Base-by-base conservation (phyloP, 371 early-diverging fungal species). In the Rhizopus sp. region DNA sequence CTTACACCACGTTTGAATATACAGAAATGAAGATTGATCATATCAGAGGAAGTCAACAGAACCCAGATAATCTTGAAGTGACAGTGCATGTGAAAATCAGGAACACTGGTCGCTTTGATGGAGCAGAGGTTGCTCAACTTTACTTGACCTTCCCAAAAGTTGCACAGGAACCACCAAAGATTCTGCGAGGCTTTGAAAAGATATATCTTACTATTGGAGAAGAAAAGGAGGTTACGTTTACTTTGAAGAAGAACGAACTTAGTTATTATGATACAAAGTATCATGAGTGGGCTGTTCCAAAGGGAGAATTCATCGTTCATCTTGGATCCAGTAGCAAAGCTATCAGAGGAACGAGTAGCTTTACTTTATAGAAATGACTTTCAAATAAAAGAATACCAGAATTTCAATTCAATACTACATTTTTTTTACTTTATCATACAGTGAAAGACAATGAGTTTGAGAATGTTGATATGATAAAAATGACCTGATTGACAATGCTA, bases 1-100 rank as follows among this genome's bases (percentile, higher is more conserved):
- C 85, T 0, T 88, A 86, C 69, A 84, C 88, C n/a, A 64, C 46
- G 8, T 88, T 86, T 57, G 60, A 57, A 15, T 85, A 84, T 57
- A 58, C 58, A 1, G 37, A 72, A 15, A 39, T 77, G 4, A 13
- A 15, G 7, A 30, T 54, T 0, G 44, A 48, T 2, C 17, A 55
- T n/a, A 45, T 54, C 10, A 30, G 44, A 10, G 31, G 35, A 13
- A 35, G 47, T 32, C 15, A 50, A 47, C 9, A 55, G 8, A 51
- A 54, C 23, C 42, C 53, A 9, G 45, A 46, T 1, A 53, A 55
- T 5, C 66, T 60, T 0, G 32, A 51, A 15, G 63, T 73, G 4
- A 49, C 38, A 7, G 77, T 79, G 15, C 60, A 74, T 3, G 61
- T 84, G 6, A 47, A 34, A 1, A 59, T 88, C 15, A 53, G 42